phyloP scores from a whole-genome alignment of 2,329 filamentous ascomycete genomes.

The Alternaria gansuensis region DNA sequence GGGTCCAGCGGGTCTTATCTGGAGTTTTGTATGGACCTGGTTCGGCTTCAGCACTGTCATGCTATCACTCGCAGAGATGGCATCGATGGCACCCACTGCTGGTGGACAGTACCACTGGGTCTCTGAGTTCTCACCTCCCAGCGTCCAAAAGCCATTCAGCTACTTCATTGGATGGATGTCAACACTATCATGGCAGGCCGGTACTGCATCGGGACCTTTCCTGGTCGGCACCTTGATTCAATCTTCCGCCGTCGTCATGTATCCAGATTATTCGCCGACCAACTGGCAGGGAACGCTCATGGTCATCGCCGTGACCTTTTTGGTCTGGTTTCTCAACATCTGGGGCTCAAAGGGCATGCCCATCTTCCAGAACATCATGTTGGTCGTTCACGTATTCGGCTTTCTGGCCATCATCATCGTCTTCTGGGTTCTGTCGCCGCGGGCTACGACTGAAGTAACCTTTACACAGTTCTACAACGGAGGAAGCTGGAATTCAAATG shows the following conservation, averaged over 20 bases:
- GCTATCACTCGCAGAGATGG: conserved; percentile 49
- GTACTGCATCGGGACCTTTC: conserved; percentile 59
- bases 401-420: conserved; percentile 57
- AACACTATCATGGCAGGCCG: conserved; percentile 61
- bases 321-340: conserved; percentile 57
- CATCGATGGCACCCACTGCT: conserved; percentile 49
- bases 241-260: conserved; percentile 54
- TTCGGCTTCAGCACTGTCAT: conserved; percentile 46
- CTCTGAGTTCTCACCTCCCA: conserved; percentile 45
- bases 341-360: conserved; percentile 46
- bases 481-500: conserved; percentile 53
- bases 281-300: conserved; percentile 62
- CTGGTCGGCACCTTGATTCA: conserved; percentile 61
- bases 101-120: conserved; percentile 52
- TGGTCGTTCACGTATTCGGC: conserved; percentile 55
- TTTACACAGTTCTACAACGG: conserved; percentile 51
- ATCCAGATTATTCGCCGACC: conserved; percentile 53
- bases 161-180: conserved; percentile 59
- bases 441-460: conserved; percentile 39
- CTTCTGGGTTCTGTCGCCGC: conserved; percentile 49
- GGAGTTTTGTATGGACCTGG: conserved; percentile 50
- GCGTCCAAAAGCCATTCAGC: conserved; percentile 41
- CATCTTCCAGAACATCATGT: conserved; percentile 48
- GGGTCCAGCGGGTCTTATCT: conserved; percentile 47
- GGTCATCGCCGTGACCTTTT: conserved; percentile 57